These are phyloP conservation scores for Metrosideros polymorpha DNA, from an alignment of 441 rosid species.

Conservation along the genomic window DNA sequence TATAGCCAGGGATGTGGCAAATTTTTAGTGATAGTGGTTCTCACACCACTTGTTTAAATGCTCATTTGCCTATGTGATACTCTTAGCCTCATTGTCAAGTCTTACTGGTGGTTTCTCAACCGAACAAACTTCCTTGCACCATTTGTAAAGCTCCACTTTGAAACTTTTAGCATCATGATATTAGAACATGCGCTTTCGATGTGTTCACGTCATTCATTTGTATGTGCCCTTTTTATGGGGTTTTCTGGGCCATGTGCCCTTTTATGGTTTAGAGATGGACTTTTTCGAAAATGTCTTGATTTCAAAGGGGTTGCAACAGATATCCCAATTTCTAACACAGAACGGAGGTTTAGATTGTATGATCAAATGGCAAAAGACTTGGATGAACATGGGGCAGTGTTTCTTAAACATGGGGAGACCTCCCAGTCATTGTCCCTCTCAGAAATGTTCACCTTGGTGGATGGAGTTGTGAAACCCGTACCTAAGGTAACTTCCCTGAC, in stretches of 20 bases:
- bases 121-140: neutral
- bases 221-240: neutral
- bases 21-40: neutral
- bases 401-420: slow-evolving; percentile 81
- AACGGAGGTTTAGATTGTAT: slow-evolving; percentile 51
- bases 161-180: neutral
- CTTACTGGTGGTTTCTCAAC: neutral
- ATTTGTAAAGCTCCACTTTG: neutral
- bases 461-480: slow-evolving; percentile 60
- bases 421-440: slow-evolving; percentile 82
- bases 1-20: neutral
- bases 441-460: slow-evolving; percentile 55
- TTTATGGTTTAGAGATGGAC: neutral
- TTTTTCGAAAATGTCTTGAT: neutral
- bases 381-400: slow-evolving; percentile 58
- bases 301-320: slow-evolving; percentile 21
- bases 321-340: slow-evolving; percentile 23
- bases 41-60: neutral
- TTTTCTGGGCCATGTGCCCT: neutral
- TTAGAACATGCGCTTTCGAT: neutral
- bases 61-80: neutral
- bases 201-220: neutral
- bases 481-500: slow-evolving; percentile 41
- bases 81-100: neutral
- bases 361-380: slow-evolving; percentile 75